Conservation (phyloP, 768 basidiomycete genomes). For the Hortiboletus campestris region DNA sequence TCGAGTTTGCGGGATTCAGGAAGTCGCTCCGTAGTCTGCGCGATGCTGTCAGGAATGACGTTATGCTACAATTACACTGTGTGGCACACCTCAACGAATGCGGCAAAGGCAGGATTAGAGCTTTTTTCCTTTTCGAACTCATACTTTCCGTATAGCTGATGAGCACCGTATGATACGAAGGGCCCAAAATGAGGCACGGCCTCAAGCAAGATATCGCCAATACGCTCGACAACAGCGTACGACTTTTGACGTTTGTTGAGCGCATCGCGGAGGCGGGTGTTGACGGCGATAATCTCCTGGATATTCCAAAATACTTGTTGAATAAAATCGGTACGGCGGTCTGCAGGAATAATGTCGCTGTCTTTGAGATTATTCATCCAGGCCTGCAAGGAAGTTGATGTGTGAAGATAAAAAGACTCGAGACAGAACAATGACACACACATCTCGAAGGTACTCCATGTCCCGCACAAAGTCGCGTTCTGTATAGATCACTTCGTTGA, state of each 20-base stretch:
- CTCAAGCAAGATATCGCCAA: slow-evolving; percentile 90
- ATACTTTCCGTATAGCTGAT: slow-evolving; percentile 97
- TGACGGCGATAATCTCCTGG: slow-evolving; percentile 88
- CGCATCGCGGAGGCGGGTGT: slow-evolving; percentile 87
- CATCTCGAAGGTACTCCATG: slow-evolving; percentile 96
- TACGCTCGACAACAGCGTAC: slow-evolving; percentile 87
- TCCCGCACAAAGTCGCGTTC: slow-evolving; percentile 98
- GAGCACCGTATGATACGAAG: slow-evolving; percentile 93
- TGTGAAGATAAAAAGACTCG: background rate
- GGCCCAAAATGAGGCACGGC: slow-evolving; percentile 84
- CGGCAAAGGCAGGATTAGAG: slow-evolving; percentile 86
- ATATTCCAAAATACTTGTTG: slow-evolving; percentile 98
- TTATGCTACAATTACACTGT: background rate
- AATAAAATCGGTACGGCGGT: slow-evolving; percentile 80
- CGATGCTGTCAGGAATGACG: background rate
- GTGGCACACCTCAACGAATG: slow-evolving; percentile 83
- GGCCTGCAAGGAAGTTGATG: slow-evolving; percentile 42
- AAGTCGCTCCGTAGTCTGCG: slow-evolving; percentile 81
- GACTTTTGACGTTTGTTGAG: slow-evolving; percentile 94
- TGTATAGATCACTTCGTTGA: slow-evolving; percentile 93
- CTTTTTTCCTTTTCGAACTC: slow-evolving; percentile 99
- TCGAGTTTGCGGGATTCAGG: slow-evolving; percentile 97
- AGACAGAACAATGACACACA: slow-evolving; percentile 38
- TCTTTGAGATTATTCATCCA: slow-evolving; percentile 90
- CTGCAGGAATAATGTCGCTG: slow-evolving; percentile 69